Evolutionary conservation across 176 grass and related monocot genomes (phyloP), one percentile per base, ranked within the genome.

Genomic region (Thalia dealbata): DNA sequence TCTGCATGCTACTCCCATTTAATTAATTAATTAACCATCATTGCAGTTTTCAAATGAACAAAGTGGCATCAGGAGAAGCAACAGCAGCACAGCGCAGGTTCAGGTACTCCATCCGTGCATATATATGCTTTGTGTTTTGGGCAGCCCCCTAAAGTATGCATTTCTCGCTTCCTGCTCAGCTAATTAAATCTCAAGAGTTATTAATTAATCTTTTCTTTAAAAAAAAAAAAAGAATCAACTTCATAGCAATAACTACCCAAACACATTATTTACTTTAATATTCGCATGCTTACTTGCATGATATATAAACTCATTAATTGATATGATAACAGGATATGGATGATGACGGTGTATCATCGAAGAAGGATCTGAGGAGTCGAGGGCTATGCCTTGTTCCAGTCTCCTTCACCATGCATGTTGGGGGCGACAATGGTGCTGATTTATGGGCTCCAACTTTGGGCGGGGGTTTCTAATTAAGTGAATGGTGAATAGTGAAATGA

Each of bases 341-440:
- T n/a, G n/a, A n/a, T n/a, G n/a, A 88, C 10, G 78, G 92, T 0
- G 86, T 86, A 26, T 50, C 68, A 26, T 50, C 68, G 8, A 88
- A 83, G 75, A 78, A 88, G 71, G 83, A 89, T 54, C 50, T 91
- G 52, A 86, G 82, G 74, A 91, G 86, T 64, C 61, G 84, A 79
- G 92, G 88, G 25, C 66, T 96, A 45, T 96, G 88, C 61, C 82
- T 96, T 55, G 86, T 91, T 23, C 92, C 92, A 10, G 81, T 89
- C 45, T 89, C 81, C 10, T 96, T 86, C 84, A 89, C 69, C 21
- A 78, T 87, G 67, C 88, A 86, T 52, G 70, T 88, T 0, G 81
- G 70, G 60, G 65, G 67, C 16, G 85, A 91, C 77, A 76, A 42
- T 60, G 87, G 82, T 21, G 89, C 84, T 28, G 88, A 91, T 73